These are phyloP conservation scores for Fraxinus anomala DNA, from an alignment of 257 asterid species.

Conservation along the genomic window DNA sequence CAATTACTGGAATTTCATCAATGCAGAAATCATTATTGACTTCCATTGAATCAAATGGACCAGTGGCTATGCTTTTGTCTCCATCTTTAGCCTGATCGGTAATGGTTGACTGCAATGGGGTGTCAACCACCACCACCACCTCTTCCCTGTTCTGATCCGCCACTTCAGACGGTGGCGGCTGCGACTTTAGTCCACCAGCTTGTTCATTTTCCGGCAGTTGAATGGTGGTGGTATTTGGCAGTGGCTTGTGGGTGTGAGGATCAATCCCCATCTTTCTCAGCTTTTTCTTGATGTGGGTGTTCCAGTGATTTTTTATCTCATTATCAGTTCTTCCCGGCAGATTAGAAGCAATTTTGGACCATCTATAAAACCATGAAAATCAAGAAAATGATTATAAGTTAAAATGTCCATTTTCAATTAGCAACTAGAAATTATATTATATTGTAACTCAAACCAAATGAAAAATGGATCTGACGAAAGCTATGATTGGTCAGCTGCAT, in stretches of 20 bases:
- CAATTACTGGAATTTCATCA: slow-evolving; percentile 73
- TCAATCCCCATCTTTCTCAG: slow-evolving; percentile 87
- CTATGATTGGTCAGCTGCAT: too few species aligned
- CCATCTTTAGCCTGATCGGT: slow-evolving; percentile 24
- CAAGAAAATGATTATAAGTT: too few species aligned
- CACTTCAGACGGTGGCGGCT: background rate
- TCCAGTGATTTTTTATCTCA: slow-evolving; percentile 95
- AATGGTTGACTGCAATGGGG: slow-evolving; percentile 29
- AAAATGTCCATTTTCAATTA: too few species aligned
- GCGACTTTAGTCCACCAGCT: too few species aligned
- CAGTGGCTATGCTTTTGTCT: slow-evolving; percentile 5
- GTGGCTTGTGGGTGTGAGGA: slow-evolving; percentile 84
- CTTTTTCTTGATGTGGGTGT: slow-evolving; percentile 88
- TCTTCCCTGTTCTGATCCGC: background rate
- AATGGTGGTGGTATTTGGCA: slow-evolving; percentile 29
- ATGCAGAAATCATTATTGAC: slow-evolving; percentile 65
- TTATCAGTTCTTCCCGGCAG: slow-evolving; percentile 95
- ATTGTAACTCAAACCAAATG: too few species aligned
- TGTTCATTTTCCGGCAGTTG: background rate
- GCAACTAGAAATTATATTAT: too few species aligned
- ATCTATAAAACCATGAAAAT: too few species aligned
- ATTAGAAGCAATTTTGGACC: slow-evolving; percentile 95
- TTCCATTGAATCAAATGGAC: slow-evolving; percentile 29
- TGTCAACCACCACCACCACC: slow-evolving; percentile 19
- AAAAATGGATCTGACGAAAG: too few species aligned